Evolutionary conservation across 2,329 filamentous ascomycete genomes (phyloP).

Genomic region (Talaromyces pinophilus): DNA sequence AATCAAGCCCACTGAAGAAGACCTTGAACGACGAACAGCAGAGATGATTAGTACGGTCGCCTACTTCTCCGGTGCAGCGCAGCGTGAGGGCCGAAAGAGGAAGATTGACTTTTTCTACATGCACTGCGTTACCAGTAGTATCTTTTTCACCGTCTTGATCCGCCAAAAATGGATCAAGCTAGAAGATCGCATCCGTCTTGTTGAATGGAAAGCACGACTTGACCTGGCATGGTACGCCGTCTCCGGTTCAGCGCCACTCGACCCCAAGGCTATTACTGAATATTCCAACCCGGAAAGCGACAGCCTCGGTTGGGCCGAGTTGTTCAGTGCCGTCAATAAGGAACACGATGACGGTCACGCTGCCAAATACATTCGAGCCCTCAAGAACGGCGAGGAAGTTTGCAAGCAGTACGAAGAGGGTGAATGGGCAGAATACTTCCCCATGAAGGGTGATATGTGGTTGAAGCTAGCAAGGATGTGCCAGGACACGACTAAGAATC

Average conservation of each 20-base stretch:
- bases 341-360: constrained; percentile 41
- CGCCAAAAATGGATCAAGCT: constrained; percentile 37
- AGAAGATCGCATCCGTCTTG: constrained; percentile 30
- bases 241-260: constrained; percentile 25
- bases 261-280: constrained; percentile 24
- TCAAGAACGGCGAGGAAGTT: constrained; percentile 36
- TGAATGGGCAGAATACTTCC: constrained; percentile 22
- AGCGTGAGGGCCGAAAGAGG: neutral
- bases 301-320: constrained; percentile 30
- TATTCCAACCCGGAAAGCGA: constrained; percentile 27
- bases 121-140: constrained; percentile 38
- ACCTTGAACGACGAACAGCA: constrained; percentile 12
- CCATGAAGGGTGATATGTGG: constrained; percentile 31
- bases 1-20: neutral
- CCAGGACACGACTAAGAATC: constrained; percentile 26
- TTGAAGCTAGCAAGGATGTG: constrained; percentile 28
- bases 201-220: constrained; percentile 31
- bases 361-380: constrained; percentile 38
- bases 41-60: constrained; percentile 18
- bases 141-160: constrained; percentile 36
- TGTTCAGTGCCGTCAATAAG: constrained; percentile 30
- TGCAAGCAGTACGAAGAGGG: constrained; percentile 25
- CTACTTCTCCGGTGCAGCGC: constrained; percentile 15
- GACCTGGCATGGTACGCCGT: constrained; percentile 31
- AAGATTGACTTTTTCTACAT: constrained; percentile 21